Conservation (phyloP, 208 protist genomes). For the Trypanosoma lewisi region DNA sequence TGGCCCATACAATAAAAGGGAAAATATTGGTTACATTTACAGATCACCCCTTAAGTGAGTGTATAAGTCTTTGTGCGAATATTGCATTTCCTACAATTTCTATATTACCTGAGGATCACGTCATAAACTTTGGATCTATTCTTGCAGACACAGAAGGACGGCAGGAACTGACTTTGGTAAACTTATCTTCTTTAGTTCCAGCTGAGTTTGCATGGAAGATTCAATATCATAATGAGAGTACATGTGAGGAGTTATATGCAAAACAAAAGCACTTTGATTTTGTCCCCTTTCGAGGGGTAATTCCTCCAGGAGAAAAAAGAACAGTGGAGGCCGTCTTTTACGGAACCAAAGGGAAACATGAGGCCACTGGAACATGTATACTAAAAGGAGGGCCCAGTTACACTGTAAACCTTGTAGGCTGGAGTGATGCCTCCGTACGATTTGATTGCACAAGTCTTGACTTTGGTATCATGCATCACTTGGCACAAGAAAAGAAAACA, state of each 20-base stretch:
- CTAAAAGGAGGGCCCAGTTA: conserved; percentile 92
- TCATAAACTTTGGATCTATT: conserved; percentile 92
- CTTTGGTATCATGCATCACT: conserved; percentile 89
- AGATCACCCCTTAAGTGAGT: conserved; percentile 89
- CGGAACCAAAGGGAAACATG: conserved; percentile 47
- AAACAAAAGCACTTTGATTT: conserved; percentile 89
- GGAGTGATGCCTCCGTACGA: conserved; percentile 62
- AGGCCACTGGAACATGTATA: conserved; percentile 80
- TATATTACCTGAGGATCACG: conserved; percentile 41
- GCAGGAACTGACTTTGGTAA: conserved; percentile 69
- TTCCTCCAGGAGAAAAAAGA: conserved; percentile 78
- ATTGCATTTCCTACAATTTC: conserved; percentile 90
- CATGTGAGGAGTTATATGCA: conserved; percentile 5
- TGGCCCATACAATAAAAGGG: conserved; percentile 71
- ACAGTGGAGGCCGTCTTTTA: conserved; percentile 91
- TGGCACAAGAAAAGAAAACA: conserved; percentile 52
- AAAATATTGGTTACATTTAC: conserved; percentile 81
- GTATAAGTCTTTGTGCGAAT: conserved; percentile 68
- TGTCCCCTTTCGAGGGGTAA: conserved; percentile 87
- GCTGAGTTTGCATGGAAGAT: conserved; percentile 76
- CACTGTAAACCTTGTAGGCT: conserved; percentile 75
- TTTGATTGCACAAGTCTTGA: conserved; percentile 88
- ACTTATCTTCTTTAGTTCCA: conserved; percentile 69
- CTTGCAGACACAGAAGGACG: conserved; percentile 89
- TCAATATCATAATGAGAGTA: neutral